Evolutionary conservation across 331 rosid species (phyloP).

Genomic region (Saraca asoca): DNA sequence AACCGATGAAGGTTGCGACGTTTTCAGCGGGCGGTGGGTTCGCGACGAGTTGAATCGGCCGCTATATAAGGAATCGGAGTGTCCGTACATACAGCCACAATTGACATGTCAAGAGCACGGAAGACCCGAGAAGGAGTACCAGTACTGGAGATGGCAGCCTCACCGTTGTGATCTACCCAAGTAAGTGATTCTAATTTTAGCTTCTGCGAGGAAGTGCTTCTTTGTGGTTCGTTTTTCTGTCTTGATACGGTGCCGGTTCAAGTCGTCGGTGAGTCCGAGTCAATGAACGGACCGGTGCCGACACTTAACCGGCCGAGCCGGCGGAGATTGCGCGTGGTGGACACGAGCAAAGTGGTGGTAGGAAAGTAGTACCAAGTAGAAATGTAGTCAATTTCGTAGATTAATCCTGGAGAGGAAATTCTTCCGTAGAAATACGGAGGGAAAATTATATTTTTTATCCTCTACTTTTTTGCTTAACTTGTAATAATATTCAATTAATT

Average conservation of each 20-base stretch:
- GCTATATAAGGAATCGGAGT: constrained; percentile 80
- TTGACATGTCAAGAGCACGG: constrained; percentile 87
- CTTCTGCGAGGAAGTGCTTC: background rate
- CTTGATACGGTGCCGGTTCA: background rate
- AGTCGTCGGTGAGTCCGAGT: constrained; percentile 1
- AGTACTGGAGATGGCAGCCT: constrained; percentile 92
- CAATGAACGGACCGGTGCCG: background rate
- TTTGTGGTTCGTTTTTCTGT: background rate
- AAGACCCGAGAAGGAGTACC: constrained; percentile 74
- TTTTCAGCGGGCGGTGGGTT: constrained; percentile 83
- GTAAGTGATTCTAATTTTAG: constrained; percentile 38
- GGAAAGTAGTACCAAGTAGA: too few relatives aligned
- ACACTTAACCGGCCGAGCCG: background rate
- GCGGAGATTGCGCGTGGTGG: too few relatives aligned
- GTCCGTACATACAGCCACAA: constrained; percentile 97
- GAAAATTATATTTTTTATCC: too few relatives aligned
- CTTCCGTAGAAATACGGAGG: too few relatives aligned
- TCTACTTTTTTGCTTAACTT: too few relatives aligned
- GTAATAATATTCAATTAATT: too few relatives aligned
- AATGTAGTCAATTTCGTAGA: too few relatives aligned
- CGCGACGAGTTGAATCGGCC: constrained; percentile 73
- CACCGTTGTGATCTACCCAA: constrained; percentile 79
- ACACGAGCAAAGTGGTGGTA: too few relatives aligned
- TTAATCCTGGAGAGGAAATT: too few relatives aligned
- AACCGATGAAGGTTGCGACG: constrained; percentile 63